phyloP scores from a whole-genome alignment of 225 moss, liverwort and hornwort species.

The Sphagnum tenellum region DNA sequence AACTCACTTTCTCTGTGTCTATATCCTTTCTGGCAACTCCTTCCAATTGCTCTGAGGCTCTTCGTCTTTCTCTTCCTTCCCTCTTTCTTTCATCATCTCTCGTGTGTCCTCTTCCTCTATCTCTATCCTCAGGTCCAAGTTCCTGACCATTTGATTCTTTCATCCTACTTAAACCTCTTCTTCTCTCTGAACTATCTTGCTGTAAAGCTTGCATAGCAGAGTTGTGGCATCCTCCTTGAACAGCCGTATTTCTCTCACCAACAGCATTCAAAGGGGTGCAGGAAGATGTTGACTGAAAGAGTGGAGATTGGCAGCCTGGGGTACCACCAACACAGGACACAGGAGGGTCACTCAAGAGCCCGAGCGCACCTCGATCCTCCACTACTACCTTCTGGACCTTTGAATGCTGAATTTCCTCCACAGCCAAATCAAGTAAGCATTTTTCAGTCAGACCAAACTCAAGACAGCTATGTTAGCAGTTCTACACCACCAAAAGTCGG shows the following conservation, averaged over 20 bases:
- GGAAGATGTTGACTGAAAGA: background rate
- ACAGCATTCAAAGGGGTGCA: background rate
- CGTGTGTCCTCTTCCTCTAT: slow-evolving; percentile 9
- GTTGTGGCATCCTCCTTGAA: background rate
- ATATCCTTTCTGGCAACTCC: slow-evolving; percentile 4
- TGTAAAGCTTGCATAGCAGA: background rate
- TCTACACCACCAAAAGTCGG: no score
- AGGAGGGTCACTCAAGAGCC: slow-evolving; percentile 8
- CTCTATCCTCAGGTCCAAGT: slow-evolving; percentile 10
- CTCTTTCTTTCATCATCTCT: slow-evolving; percentile 3
- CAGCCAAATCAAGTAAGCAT: slow-evolving; percentile 2
- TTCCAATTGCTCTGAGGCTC: slow-evolving; percentile 2
- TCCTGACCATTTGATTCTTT: background rate
- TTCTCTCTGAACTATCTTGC: slow-evolving; percentile 8
- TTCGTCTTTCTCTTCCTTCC: slow-evolving; percentile 4
- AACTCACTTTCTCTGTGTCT: slow-evolving; percentile 7
- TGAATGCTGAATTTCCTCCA: slow-evolving; percentile 20
- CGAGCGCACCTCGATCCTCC: slow-evolving; percentile 5
- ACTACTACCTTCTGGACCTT: slow-evolving; percentile 10
- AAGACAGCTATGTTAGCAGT: no score
- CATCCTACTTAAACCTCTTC: slow-evolving; percentile 8
- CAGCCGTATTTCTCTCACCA: background rate
- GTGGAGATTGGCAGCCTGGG: background rate
- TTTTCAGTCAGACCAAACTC: background rate
- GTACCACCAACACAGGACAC: slow-evolving; percentile 8